A percentile compares a stretch with the other conserved stretches of the same genome.
These are phyloP conservation scores for Kodamaea kakaduensis DNA, from an alignment of 805 yeast species.

Conservation along the genomic window DNA sequence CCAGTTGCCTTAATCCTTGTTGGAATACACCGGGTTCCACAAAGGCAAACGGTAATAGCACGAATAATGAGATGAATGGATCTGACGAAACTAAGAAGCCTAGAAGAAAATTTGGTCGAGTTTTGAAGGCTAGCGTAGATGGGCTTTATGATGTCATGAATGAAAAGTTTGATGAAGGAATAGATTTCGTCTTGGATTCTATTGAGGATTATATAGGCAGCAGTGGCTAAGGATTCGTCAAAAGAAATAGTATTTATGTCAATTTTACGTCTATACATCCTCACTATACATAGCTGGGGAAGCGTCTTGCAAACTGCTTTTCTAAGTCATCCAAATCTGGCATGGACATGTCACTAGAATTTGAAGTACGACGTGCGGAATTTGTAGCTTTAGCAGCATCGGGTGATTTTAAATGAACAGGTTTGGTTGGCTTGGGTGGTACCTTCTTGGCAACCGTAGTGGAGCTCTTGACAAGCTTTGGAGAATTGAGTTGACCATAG, in stretches of 20 bases:
- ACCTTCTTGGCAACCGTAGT: constrained; percentile 28
- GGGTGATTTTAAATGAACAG: constrained; percentile 44
- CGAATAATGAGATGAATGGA: constrained; percentile 14
- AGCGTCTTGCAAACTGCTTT: constrained; percentile 51
- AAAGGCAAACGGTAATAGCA: constrained; percentile 12
- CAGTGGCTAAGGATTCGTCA: constrained; percentile 14
- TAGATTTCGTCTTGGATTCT: constrained; percentile 78
- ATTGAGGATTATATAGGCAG: constrained; percentile 49
- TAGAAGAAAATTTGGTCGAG: constrained; percentile 88
- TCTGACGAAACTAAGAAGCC: constrained; percentile 57
- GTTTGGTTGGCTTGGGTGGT: constrained; percentile 67
- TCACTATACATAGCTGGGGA: constrained; percentile 53
- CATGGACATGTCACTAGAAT: constrained; percentile 39
- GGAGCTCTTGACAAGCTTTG: constrained; percentile 1
- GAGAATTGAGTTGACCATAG: background rate
- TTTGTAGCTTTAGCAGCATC: constrained; percentile 8
- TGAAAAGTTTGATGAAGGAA: constrained; percentile 80
- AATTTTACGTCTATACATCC: constrained; percentile 1
- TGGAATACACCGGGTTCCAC: constrained; percentile 53
- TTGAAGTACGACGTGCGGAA: constrained; percentile 23
- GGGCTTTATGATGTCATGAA: constrained; percentile 73
- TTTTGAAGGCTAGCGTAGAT: constrained; percentile 66
- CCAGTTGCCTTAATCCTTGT: constrained; percentile 69
- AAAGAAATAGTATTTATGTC: background rate
- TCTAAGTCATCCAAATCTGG: constrained; percentile 60